These are phyloP conservation scores for Crithidia expoeki DNA, from an alignment of 208 protist genomes.

Conservation along the genomic window DNA sequence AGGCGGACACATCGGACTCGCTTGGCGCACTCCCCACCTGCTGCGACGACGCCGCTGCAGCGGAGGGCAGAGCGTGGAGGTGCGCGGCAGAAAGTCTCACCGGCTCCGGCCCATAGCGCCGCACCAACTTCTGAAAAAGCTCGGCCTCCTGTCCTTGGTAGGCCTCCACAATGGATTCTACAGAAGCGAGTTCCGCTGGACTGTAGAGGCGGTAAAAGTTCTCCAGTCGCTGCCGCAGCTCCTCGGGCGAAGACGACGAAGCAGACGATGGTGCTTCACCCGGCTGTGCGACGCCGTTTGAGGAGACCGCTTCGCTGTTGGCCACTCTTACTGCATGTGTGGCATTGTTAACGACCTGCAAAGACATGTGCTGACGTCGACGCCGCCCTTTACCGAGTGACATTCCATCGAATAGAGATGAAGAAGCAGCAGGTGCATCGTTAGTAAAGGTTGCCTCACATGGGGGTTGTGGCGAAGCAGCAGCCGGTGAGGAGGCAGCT, in stretches of 20 bases:
- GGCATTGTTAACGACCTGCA: background rate
- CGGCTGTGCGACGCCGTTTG: background rate
- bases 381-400: slow-evolving; percentile 3
- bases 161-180: slow-evolving; percentile 39
- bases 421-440: background rate
- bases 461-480: background rate
- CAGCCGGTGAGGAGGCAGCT: too few relatives aligned
- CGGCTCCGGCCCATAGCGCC: slow-evolving; percentile 48
- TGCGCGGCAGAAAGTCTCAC: background rate
- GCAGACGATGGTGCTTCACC: background rate
- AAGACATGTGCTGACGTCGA: background rate
- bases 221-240: slow-evolving; percentile 31
- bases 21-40: slow-evolving; percentile 12
- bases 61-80: background rate
- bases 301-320: background rate
- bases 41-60: background rate
- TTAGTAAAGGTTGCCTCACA: background rate
- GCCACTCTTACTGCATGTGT: background rate
- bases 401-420: slow-evolving; percentile 14
- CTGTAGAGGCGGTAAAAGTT: slow-evolving; percentile 53
- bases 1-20: slow-evolving; percentile 22
- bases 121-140: slow-evolving; percentile 48
- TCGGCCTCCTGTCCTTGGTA: slow-evolving; percentile 44
- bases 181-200: slow-evolving; percentile 39
- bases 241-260: background rate